Evolutionary conservation across 768 basidiomycete genomes (phyloP).

Genomic region (Pluteus cervinus): DNA sequence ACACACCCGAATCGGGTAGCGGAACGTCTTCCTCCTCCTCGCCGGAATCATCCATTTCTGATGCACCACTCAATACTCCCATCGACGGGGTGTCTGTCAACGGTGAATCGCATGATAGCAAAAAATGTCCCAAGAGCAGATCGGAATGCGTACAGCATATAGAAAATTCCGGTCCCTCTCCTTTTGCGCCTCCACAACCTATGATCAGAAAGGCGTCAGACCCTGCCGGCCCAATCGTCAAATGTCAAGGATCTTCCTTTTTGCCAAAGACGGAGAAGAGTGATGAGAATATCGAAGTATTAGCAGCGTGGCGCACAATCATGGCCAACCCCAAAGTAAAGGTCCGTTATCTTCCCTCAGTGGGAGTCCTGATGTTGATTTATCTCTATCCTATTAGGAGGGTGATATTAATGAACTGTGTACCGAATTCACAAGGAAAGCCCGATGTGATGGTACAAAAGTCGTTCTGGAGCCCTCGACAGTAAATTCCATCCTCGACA

Average conservation of each 20-base stretch:
- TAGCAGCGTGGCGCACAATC: conserved; percentile 75
- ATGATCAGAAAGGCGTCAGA: conserved; percentile 38
- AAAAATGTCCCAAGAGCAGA: conserved; percentile 49
- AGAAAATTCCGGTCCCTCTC: conserved; percentile 48
- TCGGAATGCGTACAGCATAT: conserved; percentile 45
- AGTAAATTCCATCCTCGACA: conserved; percentile 41
- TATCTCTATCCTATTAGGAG: conserved; percentile 36
- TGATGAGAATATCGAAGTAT: conserved; percentile 70
- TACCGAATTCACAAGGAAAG: conserved; percentile 73
- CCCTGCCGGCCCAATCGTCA: conserved; percentile 46
- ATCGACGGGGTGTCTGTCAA: conserved; percentile 9
- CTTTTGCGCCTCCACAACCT: conserved; percentile 38
- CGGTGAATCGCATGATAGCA: conserved; percentile 14
- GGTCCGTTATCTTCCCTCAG: conserved; percentile 31
- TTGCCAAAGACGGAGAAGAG: conserved; percentile 64
- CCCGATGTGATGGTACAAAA: conserved; percentile 78
- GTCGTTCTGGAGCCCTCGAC: conserved; percentile 65
- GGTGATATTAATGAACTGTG: conserved; percentile 77
- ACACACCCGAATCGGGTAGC: conserved; percentile 3
- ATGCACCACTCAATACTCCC: conserved; percentile 4
- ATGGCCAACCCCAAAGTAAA: conserved; percentile 71
- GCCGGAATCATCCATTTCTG: conserved; percentile 28
- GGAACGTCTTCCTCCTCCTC: conserved; percentile 31
- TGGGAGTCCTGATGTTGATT: conserved; percentile 6
- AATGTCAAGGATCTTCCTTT: conserved; percentile 62